Base-by-base conservation (phyloP, 1,284 basidiomycete genomes). In the Ustilago shanxiensis region DNA sequence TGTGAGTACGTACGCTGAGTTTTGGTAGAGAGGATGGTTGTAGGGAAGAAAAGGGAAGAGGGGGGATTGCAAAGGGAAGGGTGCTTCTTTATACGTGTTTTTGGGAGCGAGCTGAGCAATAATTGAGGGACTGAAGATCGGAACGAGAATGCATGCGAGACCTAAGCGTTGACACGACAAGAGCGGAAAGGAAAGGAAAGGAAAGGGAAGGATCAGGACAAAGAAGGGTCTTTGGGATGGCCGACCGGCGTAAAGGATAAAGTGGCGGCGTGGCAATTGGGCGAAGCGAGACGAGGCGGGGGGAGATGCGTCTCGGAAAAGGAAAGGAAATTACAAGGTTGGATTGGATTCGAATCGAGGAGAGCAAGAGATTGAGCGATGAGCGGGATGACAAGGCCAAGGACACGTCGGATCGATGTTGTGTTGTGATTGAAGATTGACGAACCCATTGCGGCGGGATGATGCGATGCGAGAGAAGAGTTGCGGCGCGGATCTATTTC, bases 1-100 rank as follows among this genome's bases (percentile, higher is more conserved):
- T 64, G 72, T 55, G 29, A 63, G 56, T 61, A 75, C 72, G 35
- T 70, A 75, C 72, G 65, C 65, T 62, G 18, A 61, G 28, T 45
- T 57, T 60, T 60, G 60, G 60, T 66, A 60, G 65, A 71, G 64
- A 56, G 59, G 64, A 66, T 75, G 72, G 72, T 71, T 64, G 72
- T 75, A 57, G 39, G 56, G 60, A 67, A 33, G 71, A 33, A 71
- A 71, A 44, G 44, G 55, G 72, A 57, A 24, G 24, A 18, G 16
- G 39, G n/a, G 55, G 41, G 26, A 41, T 24, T 44, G 10, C n/a
- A 58, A 29, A 57, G 52, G 55, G 53, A 58, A 55, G 37, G 47
- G 56, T 53, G 37, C 53, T 51, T 45, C 72, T 75, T 75, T 75
- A 75, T 75, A 75, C 41, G 68, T 55, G 47, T 54, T 68, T 73